Conservation (phyloP, 441 rosid species). For the Erodium moschatum region DNA sequence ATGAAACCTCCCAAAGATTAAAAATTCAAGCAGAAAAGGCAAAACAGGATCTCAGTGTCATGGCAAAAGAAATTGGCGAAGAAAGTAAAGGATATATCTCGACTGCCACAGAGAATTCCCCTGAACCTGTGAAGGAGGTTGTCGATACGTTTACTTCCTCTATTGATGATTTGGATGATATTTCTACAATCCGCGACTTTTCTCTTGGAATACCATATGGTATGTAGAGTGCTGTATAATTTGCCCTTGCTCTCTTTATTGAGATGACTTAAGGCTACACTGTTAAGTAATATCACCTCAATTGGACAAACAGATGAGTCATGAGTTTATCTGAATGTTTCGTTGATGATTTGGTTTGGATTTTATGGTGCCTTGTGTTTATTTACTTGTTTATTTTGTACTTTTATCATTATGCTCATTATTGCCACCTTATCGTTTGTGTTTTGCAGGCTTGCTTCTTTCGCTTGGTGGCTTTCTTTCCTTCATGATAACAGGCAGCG, state of each 20-base stretch:
- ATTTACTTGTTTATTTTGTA: neutral
- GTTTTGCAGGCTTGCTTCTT: constrained; percentile 56
- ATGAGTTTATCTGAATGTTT: no score
- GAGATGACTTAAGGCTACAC: no score
- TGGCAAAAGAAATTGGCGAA: constrained; percentile 51
- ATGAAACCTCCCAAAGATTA: constrained; percentile 57
- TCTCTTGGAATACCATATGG: constrained; percentile 90
- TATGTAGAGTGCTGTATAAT: constrained; percentile 20
- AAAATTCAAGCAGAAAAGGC: constrained; percentile 71
- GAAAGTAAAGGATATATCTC: constrained; percentile 57
- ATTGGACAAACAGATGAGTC: no score
- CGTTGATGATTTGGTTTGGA: no score
- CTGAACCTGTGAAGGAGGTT: constrained; percentile 69
- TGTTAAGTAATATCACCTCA: no score
- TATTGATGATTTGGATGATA: constrained; percentile 46
- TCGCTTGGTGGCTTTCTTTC: constrained; percentile 61
- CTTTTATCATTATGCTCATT: no score
- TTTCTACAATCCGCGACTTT: constrained; percentile 56
- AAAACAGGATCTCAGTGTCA: constrained; percentile 39
- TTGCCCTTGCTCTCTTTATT: no score
- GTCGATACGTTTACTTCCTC: constrained; percentile 51
- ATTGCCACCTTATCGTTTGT: neutral
- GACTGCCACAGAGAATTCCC: constrained; percentile 34
- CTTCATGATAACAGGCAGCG: constrained; percentile 78
- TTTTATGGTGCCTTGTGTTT: neutral